Evolutionary conservation across 768 basidiomycete species (phyloP), one percentile per base, ranked within the genome.

Genomic region (Rhodotorula toruloides): DNA sequence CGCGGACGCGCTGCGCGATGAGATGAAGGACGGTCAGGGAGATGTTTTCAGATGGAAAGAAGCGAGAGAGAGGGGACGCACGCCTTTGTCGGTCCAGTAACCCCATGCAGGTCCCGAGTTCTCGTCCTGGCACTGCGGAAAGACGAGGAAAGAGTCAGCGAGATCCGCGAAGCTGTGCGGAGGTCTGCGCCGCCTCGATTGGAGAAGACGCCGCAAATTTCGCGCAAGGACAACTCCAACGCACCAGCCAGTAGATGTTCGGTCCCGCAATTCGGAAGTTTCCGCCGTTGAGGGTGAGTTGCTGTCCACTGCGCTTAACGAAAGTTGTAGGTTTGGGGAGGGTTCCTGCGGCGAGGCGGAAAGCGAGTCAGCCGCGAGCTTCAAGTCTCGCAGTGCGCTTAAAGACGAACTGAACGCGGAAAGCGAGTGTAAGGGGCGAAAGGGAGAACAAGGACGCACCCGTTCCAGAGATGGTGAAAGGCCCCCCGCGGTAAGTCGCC

Each of bases 101-200:
- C 31, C 48, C 10, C 4, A 8, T 11, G 48, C 29, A 16, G 31
- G 16, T 13, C 17, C 48, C n/a, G n/a, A n/a, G 31, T 52, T 52
- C 50, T 52, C 50, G 50, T 52, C 50, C 50, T 34, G 17, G n/a
- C 72, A 72, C 1, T 71, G 54, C 72, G 70, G 65, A 49, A 62
- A 68, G 40, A 68, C 67, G 36, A n/a, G n/a, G n/a, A n/a, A n/a
- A n/a, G n/a, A n/a, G n/a, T n/a, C n/a, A n/a, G n/a, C n/a, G n/a
- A n/a, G n/a, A n/a, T 67, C 62, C 37, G 54, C 17, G 16, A 9
- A 19, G 27, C 13, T 4, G 8, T 3, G 27, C 4, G 27, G 10
- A 14, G 31, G 29, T 49, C 13, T 29, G 17, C 27, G 31, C 31
- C 17, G 17, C 29, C 29, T 14, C 5, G 9, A 37, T 16, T 27